These are phyloP conservation scores for Candida rishiriensis DNA, from an alignment of 805 yeast genomes.

Conservation along the genomic window DNA sequence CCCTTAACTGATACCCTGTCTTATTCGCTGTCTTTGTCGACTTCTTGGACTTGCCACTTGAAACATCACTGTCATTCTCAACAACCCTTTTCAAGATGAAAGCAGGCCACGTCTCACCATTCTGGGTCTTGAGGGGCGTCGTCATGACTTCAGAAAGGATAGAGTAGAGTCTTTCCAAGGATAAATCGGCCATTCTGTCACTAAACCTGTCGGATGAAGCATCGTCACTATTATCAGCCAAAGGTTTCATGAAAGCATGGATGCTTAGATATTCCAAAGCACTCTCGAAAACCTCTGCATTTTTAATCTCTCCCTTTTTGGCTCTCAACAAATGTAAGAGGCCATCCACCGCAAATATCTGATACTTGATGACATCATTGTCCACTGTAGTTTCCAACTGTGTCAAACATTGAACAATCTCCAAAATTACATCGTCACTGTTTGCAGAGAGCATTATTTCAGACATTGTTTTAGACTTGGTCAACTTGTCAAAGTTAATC, in stretches of 20 bases:
- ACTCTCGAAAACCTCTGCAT: slow-evolving; percentile 6
- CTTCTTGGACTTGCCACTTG: background rate
- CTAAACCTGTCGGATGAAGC: slow-evolving; percentile 13
- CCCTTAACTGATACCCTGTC: slow-evolving; percentile 10
- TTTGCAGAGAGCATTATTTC: slow-evolving; percentile 29
- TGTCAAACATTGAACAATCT: slow-evolving; percentile 10
- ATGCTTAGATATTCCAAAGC: slow-evolving; percentile 23
- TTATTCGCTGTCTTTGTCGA: slow-evolving; percentile 16
- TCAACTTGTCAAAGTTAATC: slow-evolving; percentile 68
- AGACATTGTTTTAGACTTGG: slow-evolving; percentile 67
- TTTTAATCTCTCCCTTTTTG: slow-evolving; percentile 13
- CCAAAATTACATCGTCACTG: slow-evolving; percentile 6
- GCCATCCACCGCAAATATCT: slow-evolving; percentile 23
- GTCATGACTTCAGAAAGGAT: slow-evolving; percentile 42
- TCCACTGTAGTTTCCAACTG: slow-evolving; percentile 12
- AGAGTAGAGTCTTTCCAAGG: slow-evolving; percentile 64
- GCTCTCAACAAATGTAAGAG: slow-evolving; percentile 28
- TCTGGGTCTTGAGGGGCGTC: slow-evolving; percentile 28
- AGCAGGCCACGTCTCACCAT: slow-evolving; percentile 57
- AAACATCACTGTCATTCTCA: slow-evolving; percentile 8
- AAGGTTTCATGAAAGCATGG: slow-evolving; percentile 18
- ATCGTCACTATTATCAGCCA: background rate
- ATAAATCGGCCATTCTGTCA: slow-evolving; percentile 35
- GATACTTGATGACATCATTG: slow-evolving; percentile 20
- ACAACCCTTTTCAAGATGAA: slow-evolving; percentile 35